phyloP scores from a whole-genome alignment of 1,284 basidiomycete species.

The Ganoderma meredithae region DNA sequence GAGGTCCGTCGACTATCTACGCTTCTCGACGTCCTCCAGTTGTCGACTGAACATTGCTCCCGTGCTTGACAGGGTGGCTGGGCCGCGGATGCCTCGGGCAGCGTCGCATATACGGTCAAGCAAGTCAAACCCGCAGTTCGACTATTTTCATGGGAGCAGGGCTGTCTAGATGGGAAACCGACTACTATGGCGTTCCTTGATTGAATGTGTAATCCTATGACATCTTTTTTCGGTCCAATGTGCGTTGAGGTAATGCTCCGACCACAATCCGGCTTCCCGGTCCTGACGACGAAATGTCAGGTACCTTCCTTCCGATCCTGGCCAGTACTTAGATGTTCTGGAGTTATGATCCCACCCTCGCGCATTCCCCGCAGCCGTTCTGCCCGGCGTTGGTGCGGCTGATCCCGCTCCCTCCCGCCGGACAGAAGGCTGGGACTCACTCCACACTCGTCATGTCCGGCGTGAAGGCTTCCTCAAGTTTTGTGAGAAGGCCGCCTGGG shows the following conservation, averaged over 20 bases:
- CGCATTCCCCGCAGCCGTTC: neutral
- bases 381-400: neutral
- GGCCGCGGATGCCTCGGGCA: neutral
- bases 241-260: neutral
- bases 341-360: neutral
- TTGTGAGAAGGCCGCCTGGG: constrained; percentile 1
- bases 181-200: neutral
- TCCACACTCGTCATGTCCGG: neutral
- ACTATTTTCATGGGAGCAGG: constrained; percentile 3
- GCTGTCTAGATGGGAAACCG: neutral
- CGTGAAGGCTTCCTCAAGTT: neutral
- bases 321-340: neutral
- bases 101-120: neutral
- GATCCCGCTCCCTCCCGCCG: neutral
- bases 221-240: neutral
- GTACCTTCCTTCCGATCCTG: neutral
- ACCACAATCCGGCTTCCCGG: neutral
- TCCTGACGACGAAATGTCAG: neutral
- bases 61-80: neutral
- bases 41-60: neutral
- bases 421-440: neutral
- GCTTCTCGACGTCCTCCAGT: neutral
- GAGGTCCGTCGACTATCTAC: neutral
- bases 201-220: neutral
- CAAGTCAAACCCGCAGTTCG: neutral